These are phyloP conservation scores for Periconia digitata DNA, from an alignment of 2,329 filamentous ascomycete species.

Conservation along the genomic window DNA sequence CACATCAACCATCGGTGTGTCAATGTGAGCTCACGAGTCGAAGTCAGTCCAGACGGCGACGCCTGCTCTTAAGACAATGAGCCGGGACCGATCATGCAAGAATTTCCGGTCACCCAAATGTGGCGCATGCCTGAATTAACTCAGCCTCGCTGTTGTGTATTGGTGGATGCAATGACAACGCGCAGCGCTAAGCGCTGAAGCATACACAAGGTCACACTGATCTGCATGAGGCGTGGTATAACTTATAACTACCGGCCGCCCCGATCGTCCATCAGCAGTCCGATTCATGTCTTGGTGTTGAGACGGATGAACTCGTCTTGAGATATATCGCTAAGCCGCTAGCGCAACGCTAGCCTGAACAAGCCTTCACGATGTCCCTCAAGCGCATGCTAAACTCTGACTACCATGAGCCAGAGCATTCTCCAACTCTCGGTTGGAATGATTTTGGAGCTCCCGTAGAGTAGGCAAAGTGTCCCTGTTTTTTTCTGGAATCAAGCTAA, in stretches of 20 bases:
- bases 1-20: neutral
- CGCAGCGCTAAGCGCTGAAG: conserved; percentile 3
- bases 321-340: conserved; percentile 12
- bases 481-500: neutral
- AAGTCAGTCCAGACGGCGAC: neutral
- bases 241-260: neutral
- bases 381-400: conserved; percentile 28
- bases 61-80: neutral
- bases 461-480: conserved; percentile 7
- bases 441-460: conserved; percentile 10
- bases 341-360: neutral
- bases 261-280: neutral
- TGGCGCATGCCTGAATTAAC: conserved; percentile 3
- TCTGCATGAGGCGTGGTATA: neutral
- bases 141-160: conserved; percentile 11
- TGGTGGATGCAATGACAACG: neutral
- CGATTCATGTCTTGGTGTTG: neutral
- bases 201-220: conserved; percentile 2
- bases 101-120: conserved; percentile 5
- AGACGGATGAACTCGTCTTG: too few relatives aligned
- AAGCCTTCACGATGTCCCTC: conserved; percentile 19
- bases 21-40: neutral
- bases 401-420: conserved; percentile 5
- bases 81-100: neutral
- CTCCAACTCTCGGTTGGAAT: conserved; percentile 10